Base-by-base conservation (phyloP, 2,329 filamentous ascomycete species). In the Fusarium coicis region DNA sequence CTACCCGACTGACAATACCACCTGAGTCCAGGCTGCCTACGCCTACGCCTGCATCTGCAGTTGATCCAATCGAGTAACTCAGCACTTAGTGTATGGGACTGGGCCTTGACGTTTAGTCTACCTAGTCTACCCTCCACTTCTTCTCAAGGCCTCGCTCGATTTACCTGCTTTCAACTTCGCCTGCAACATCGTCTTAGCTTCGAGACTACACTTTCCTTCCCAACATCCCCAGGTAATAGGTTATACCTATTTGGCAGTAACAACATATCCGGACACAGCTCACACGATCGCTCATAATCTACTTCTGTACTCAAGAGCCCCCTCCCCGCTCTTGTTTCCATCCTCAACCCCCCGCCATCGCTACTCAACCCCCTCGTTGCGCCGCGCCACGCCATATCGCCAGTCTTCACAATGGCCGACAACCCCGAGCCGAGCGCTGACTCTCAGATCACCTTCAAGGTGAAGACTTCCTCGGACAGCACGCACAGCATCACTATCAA, bases 381-480 rank as follows among this genome's bases (percentile, higher is more conserved):
- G 56, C 65, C 62, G 53, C 72, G 68, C 58, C 50, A 61, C 66
- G 49, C 65, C 60, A 37, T 68, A 52, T 61, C 73, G 62, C 60
- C 60, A 61, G 55, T 47, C 49, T 46, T 18, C 55, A 57, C 61
- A 75, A 93, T 93, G 91, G 88, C 92, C 80, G 92, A 93, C 82
- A 89, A 88, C 79, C 82, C 85, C 76, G 87, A 89, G 68, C 82
- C 87, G 75, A 81, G 85, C 78, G 88, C 90, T 78, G 93, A 95
- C 79, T 85, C 91, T 79, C 91, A 95, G 78, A 86, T 99, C 85
- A 97, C 93, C 82, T 98, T 99, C 90, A 96, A 95, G 85, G 92
- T 99, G 84, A 99, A 98, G 87, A 93, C 94, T n/a, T 95, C 94
- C n/a, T 93, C 92, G 77, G 95, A 98, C 80, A 91, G 90, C 81